Base-by-base conservation (phyloP, 164 flowering plant species). In the Malania oleifera region DNA sequence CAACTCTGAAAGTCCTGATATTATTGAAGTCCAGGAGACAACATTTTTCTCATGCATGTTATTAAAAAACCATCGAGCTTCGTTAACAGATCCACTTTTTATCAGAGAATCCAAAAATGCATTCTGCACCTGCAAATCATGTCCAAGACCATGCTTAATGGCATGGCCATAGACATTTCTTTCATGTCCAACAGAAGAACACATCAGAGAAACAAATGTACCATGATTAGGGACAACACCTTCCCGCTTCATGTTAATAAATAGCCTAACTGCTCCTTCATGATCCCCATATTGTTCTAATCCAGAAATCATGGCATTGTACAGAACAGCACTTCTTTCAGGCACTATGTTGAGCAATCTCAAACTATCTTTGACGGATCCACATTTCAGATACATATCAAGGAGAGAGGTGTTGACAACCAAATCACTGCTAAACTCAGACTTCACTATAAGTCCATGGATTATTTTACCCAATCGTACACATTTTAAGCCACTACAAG, bases 301-400 rank as follows among this genome's bases (percentile, higher is more conserved):
- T 34, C 63, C 62, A 43, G 8, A 59, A 34, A 65, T 58, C 63
- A 65, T 58, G 26, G 63, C 35, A 31, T 65, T 65, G 49, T 58
- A 58, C 50, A 37, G 23, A 19, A 65, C 45, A 17, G 38, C 22
- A 65, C 43, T 58, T 44, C 59, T 65, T 45, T 52, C 54, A 44
- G 47, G 17, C 37, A 59, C 19, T 10, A 56, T 25, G 34, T 52
- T 22, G 57, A 65, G 59, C 28, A 58, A 18, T 18, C 38, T 58
- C 31, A 22, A 31, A 27, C 68, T 58, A 31, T 22, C 27, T 26
- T 52, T 47, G 17, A 59, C 43, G 37, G 37, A 60, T 40, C 65
- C 70, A 55, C 70, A 62, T 59, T 67, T 71, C 68, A 71, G 63
- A 35, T 67, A 66, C 70, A 67, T 62, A 43, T 67, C 70, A 49